phyloP scores from a whole-genome alignment of 1,139 yeast species.

The Yamadazyma songkhlaensis region DNA sequence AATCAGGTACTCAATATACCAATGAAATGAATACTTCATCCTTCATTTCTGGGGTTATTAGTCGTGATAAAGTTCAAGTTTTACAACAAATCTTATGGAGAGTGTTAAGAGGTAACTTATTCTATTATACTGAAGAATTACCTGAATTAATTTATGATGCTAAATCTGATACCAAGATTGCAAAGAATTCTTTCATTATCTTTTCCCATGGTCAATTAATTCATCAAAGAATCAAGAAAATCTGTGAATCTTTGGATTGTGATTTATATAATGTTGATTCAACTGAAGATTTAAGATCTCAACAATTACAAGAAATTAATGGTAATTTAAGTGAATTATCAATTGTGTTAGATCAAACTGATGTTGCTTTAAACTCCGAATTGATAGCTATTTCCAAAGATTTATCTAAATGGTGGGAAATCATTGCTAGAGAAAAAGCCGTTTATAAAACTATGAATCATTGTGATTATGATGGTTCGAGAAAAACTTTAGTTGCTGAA shows the following conservation, averaged over 20 bases:
- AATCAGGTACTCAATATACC: conserved; percentile 20
- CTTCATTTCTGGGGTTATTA: conserved; percentile 82
- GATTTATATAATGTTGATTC: conserved; percentile 38
- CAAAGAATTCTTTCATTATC: conserved; percentile 43
- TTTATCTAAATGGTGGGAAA: conserved; percentile 66
- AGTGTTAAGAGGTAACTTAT: conserved; percentile 84
- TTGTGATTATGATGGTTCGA: conserved; percentile 63
- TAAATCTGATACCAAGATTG: conserved; percentile 28
- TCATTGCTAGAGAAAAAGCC: conserved; percentile 68
- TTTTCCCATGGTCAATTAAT: conserved; percentile 45
- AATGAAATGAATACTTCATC: conserved; percentile 15
- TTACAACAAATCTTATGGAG: conserved; percentile 93
- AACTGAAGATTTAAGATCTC: conserved; percentile 27
- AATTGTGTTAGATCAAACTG: conserved; percentile 52
- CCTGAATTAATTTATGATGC: conserved; percentile 44
- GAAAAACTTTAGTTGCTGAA: conserved; percentile 67
- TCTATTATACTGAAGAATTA: conserved; percentile 68
- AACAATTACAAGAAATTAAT: conserved; percentile 57
- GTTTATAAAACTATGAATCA: conserved; percentile 64
- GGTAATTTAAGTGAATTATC: conserved; percentile 54
- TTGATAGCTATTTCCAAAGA: conserved; percentile 71
- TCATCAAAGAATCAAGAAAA: conserved; percentile 38
- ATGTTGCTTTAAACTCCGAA: conserved; percentile 64
- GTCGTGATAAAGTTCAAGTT: conserved; percentile 63
- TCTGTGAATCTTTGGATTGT: conserved; percentile 48